These are phyloP conservation scores for Mycena haematopus DNA, from an alignment of 768 basidiomycete genomes.

Conservation along the genomic window DNA sequence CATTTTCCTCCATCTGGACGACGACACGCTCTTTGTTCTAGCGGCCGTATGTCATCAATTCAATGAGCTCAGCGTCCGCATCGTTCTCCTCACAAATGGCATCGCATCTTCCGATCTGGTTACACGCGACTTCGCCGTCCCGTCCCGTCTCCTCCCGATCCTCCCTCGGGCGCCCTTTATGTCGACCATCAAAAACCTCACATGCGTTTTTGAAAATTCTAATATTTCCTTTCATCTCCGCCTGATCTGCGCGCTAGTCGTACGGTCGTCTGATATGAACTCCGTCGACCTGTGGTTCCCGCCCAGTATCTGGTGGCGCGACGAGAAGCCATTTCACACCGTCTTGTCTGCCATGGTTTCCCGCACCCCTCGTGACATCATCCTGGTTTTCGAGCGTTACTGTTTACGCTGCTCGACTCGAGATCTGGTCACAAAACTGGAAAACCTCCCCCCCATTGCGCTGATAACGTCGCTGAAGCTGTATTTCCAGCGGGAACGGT, in stretches of 20 bases:
- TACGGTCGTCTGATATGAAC: background rate
- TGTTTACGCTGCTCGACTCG: background rate
- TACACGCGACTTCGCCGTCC: background rate
- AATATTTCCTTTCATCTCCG: background rate
- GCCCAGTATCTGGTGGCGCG: too few relatives aligned
- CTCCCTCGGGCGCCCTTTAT: background rate
- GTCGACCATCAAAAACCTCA: background rate
- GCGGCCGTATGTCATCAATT: background rate
- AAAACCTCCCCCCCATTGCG: background rate
- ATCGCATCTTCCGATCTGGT: background rate
- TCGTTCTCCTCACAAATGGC: background rate
- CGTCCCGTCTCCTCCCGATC: background rate
- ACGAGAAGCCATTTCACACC: background rate
- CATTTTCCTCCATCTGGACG: background rate
- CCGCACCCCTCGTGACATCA: background rate
- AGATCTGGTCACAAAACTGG: background rate
- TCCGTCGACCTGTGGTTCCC: background rate
- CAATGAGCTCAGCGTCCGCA: background rate
- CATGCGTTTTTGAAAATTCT: background rate
- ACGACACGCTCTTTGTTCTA: background rate
- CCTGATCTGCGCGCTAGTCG: background rate
- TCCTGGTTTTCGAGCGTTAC: background rate
- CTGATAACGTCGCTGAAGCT: background rate
- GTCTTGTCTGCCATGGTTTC: background rate
- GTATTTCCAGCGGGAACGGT: background rate